Percentiles rank a stretch among this genome's conserved stretches.
Evolutionary conservation across 2,329 filamentous ascomycete species (phyloP).

Genomic region (Diplodia corticola): DNA sequence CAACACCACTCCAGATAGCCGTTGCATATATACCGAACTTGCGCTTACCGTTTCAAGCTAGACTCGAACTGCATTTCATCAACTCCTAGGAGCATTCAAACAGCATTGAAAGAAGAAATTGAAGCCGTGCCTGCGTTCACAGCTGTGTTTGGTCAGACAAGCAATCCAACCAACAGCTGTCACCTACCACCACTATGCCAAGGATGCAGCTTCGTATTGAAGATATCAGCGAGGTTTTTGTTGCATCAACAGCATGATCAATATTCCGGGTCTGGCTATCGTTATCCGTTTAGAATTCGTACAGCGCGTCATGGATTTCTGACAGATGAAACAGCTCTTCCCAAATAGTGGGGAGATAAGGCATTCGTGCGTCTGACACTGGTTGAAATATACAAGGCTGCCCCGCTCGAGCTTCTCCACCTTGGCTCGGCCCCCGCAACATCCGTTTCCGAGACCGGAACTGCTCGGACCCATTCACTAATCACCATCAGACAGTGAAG

Average conservation of each 20-base stretch:
- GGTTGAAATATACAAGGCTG: neutral
- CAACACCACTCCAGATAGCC: neutral
- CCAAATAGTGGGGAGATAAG: neutral
- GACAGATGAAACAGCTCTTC: neutral
- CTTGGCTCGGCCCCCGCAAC: neutral
- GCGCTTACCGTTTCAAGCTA: neutral
- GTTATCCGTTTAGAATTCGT: neutral
- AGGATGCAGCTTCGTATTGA: neutral
- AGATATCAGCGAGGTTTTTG: neutral
- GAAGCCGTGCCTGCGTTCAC: too few relatives aligned
- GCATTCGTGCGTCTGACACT: neutral
- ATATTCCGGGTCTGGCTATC: neutral
- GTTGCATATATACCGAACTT: neutral
- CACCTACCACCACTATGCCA: too few relatives aligned
- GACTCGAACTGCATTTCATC: neutral
- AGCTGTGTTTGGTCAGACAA: too few relatives aligned
- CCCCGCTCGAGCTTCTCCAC: neutral
- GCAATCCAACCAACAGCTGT: neutral
- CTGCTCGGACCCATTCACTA: neutral
- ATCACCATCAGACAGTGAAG: neutral
- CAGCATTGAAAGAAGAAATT: neutral
- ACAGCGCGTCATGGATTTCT: neutral
- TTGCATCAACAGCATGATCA: neutral
- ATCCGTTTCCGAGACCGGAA: neutral
- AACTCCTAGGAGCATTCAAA: neutral